These are phyloP conservation scores for Spathaspora sp. DNA, from an alignment of 1,139 yeast genomes.

Conservation along the genomic window DNA sequence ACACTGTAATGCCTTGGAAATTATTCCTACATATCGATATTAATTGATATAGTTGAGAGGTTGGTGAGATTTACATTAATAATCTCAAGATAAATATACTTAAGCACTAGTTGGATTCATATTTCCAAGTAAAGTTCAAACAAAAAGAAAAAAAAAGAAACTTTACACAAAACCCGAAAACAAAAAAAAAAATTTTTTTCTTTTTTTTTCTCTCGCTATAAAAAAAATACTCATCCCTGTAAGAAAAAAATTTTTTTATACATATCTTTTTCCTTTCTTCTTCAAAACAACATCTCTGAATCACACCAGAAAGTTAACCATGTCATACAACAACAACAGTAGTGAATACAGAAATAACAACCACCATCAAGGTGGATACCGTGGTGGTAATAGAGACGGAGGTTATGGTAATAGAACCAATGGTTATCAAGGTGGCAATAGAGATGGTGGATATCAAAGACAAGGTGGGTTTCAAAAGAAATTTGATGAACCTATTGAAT, in stretches of 20 bases:
- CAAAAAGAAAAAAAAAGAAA: neutral
- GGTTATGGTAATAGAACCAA: constrained; percentile 21
- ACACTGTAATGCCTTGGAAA: neutral
- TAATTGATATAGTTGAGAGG: too few species aligned
- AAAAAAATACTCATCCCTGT: constrained; percentile 2
- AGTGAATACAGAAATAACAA: constrained; percentile 17
- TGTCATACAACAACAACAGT: constrained; percentile 15
- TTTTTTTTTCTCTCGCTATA: neutral
- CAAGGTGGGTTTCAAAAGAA: constrained; percentile 23
- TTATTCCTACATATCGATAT: too few species aligned
- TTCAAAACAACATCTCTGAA: constrained; percentile 1
- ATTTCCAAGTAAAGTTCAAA: too few species aligned
- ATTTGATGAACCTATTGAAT: constrained; percentile 44
- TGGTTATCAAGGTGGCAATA: constrained; percentile 30
- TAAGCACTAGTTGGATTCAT: too few species aligned
- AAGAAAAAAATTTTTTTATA: constrained; percentile 8
- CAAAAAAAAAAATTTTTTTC: constrained; percentile 1
- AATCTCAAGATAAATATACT: too few species aligned
- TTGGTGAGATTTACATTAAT: too few species aligned
- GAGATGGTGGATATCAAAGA: constrained; percentile 28
- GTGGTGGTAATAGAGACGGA: constrained; percentile 14
- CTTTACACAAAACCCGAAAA: neutral
- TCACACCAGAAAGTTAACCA: constrained; percentile 7
- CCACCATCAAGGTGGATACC: constrained; percentile 10
- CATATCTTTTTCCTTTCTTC: constrained; percentile 3